A percentile compares a stretch with the other conserved stretches of the same genome.
Conservation (phyloP, 148 eudicot genomes). For the Fagopyrum esculentum region DNA sequence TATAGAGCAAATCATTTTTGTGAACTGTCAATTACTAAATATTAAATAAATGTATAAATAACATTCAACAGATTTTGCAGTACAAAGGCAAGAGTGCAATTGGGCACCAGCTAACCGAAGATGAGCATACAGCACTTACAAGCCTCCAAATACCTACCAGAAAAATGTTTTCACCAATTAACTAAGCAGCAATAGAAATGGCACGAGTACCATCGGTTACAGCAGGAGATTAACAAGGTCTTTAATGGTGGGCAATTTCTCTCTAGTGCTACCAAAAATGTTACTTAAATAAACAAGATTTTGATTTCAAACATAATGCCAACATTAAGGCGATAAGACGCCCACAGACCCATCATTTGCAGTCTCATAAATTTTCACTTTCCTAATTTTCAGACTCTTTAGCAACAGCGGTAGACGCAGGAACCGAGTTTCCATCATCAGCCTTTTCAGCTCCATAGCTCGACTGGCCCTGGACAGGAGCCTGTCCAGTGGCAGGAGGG, state of each 20-base stretch:
- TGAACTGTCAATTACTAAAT: too few species aligned
- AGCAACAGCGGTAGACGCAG: slow-evolving; percentile 19
- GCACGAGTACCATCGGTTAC: neutral
- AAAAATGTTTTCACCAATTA: neutral
- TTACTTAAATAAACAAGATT: neutral
- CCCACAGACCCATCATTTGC: neutral
- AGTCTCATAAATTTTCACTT: neutral
- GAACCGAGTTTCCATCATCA: slow-evolving; percentile 24
- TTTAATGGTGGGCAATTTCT: neutral
- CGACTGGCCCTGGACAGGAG: slow-evolving; percentile 20
- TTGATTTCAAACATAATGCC: neutral
- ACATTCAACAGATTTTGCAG: neutral
- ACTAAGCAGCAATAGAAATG: slow-evolving; percentile 1
- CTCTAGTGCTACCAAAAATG: slow-evolving; percentile 13
- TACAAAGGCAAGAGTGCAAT: neutral
- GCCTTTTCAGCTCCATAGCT: slow-evolving; percentile 24
- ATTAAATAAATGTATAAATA: neutral
- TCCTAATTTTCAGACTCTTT: slow-evolving; percentile 13
- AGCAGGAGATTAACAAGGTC: slow-evolving; percentile 6
- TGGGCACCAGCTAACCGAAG: neutral
- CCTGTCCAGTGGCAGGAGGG: slow-evolving; percentile 20
- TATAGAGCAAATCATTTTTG: too few species aligned
- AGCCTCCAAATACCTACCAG: neutral
- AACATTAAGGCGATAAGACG: neutral
- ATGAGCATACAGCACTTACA: neutral